These are phyloP conservation scores for Jaltomata sinuosa DNA, from an alignment of 257 asterid species.

Conservation along the genomic window DNA sequence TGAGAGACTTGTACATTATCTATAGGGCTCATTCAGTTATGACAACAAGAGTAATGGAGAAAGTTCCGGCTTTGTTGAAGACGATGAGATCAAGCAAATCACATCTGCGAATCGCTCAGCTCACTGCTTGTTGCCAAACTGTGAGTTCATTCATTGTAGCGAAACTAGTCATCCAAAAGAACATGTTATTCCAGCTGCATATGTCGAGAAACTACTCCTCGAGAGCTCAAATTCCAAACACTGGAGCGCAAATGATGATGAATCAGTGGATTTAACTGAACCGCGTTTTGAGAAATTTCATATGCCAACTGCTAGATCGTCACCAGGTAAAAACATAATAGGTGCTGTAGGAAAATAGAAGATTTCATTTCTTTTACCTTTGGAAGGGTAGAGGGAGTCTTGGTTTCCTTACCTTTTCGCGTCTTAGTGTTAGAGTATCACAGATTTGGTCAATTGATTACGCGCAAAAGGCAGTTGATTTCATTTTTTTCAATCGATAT, in stretches of 20 bases:
- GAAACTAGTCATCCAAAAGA: conserved; percentile 12
- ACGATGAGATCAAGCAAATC: conserved; percentile 60
- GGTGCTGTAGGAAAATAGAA: background rate
- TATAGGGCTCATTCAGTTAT: conserved; percentile 25
- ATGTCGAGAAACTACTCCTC: conserved; percentile 36
- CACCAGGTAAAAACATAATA: background rate
- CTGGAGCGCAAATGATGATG: conserved; percentile 40
- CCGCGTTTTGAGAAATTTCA: conserved; percentile 75
- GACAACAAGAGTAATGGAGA: conserved; percentile 7
- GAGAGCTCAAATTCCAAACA: conserved; percentile 21
- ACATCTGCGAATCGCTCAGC: conserved; percentile 28
- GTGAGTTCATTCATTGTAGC: conserved; percentile 4
- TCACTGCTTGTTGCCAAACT: conserved; percentile 7
- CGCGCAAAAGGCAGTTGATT: background rate
- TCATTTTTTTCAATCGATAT: background rate
- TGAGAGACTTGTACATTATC: background rate
- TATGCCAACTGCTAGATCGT: conserved; percentile 22
- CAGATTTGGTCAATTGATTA: background rate
- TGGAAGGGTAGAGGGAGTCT: background rate
- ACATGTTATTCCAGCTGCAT: conserved; percentile 11
- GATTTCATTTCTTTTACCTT: background rate
- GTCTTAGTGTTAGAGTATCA: background rate
- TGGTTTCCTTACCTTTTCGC: background rate
- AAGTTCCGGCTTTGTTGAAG: conserved; percentile 13
- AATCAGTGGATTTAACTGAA: conserved; percentile 69